Percentiles rank a stretch among this genome's conserved stretches.
These are phyloP conservation scores for Primulina tabacum DNA, from an alignment of 257 asterid species.

Conservation along the genomic window DNA sequence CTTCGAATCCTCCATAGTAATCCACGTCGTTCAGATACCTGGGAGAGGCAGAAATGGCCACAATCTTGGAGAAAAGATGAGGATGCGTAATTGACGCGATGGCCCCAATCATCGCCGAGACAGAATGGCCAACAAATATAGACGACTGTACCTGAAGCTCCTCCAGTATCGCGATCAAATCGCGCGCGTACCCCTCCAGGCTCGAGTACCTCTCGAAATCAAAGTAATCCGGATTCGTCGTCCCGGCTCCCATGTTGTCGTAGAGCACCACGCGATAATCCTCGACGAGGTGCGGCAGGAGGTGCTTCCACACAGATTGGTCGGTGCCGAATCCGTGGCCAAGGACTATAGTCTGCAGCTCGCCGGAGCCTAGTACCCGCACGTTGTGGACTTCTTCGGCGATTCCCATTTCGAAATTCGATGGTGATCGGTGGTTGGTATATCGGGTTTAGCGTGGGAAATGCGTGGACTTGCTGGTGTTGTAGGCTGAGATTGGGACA, in stretches of 20 bases:
- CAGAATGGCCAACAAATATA: slow-evolving; percentile 40
- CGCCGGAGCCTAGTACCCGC: slow-evolving; percentile 35
- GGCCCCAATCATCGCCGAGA: slow-evolving; percentile 42
- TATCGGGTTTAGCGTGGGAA: too few relatives aligned
- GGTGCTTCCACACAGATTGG: slow-evolving; percentile 48
- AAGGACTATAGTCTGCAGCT: slow-evolving; percentile 27
- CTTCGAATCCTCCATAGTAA: slow-evolving; percentile 35
- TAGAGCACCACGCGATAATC: slow-evolving; percentile 35
- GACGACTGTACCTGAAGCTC: slow-evolving; percentile 32
- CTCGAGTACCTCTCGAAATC: slow-evolving; percentile 40
- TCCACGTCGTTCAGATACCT: slow-evolving; percentile 32
- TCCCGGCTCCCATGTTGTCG: slow-evolving; percentile 52
- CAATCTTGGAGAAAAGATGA: slow-evolving; percentile 39
- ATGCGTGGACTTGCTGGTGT: neutral
- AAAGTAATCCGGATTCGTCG: slow-evolving; percentile 53
- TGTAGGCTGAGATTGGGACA: neutral
- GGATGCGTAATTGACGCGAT: slow-evolving; percentile 45
- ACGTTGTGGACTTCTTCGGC: slow-evolving; percentile 47
- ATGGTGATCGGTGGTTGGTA: neutral
- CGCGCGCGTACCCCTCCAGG: slow-evolving; percentile 45
- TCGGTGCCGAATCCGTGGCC: slow-evolving; percentile 59
- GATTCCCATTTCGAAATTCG: slow-evolving; percentile 28
- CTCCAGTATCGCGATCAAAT: slow-evolving; percentile 40
- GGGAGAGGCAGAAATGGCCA: slow-evolving; percentile 38
- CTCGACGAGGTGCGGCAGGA: slow-evolving; percentile 42